These are phyloP conservation scores for Citrus cavaleriei DNA, from an alignment of 345 rosid genomes.

Conservation along the genomic window DNA sequence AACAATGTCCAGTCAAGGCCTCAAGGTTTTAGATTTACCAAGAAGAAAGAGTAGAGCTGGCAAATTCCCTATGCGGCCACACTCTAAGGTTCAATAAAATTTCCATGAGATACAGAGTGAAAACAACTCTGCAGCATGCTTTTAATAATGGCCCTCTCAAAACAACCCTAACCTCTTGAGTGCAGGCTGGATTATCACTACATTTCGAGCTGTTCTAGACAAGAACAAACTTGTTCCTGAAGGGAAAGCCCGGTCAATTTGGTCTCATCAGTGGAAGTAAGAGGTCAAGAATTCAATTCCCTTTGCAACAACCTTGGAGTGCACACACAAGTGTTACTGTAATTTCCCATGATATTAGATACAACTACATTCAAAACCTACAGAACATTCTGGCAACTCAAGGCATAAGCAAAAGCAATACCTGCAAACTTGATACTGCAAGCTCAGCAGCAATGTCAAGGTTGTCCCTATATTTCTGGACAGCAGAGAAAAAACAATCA, in stretches of 20 bases:
- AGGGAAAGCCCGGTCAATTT: neutral
- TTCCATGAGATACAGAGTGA: neutral
- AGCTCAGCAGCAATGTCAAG: constrained; percentile 89
- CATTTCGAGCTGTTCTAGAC: neutral
- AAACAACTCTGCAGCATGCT: neutral
- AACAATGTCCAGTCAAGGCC: neutral
- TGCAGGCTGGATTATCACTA: neutral
- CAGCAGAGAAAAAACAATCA: constrained; percentile 5
- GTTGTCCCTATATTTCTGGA: constrained; percentile 83
- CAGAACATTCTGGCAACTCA: neutral
- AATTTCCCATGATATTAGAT: too few species aligned
- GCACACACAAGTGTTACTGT: too few species aligned
- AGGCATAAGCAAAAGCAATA: constrained; percentile 12
- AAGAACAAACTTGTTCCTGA: neutral
- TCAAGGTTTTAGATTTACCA: too few species aligned
- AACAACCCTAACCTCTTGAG: neutral
- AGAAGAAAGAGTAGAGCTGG: neutral
- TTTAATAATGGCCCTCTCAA: neutral
- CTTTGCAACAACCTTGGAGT: neutral
- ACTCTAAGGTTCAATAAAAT: neutral
- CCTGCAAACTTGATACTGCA: constrained; percentile 98
- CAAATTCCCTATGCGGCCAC: neutral
- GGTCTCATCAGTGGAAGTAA: neutral
- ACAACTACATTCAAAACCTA: neutral
- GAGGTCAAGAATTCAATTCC: neutral